phyloP scores from a whole-genome alignment of 352 stramenopile species.

The Pythium utonaiense region DNA sequence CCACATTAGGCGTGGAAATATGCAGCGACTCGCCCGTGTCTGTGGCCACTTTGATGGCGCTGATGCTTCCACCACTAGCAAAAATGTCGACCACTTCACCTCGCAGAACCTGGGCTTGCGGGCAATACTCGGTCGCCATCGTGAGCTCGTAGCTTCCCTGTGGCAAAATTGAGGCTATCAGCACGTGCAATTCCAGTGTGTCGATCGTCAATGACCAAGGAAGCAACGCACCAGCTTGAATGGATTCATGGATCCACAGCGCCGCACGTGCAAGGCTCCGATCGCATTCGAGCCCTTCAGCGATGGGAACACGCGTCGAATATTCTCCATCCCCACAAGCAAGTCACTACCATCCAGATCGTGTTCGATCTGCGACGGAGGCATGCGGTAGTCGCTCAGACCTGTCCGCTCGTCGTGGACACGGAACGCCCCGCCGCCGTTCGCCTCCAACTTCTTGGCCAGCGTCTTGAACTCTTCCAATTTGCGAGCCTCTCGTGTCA shows the following conservation, averaged over 20 bases:
- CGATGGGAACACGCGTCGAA: conserved; percentile 51
- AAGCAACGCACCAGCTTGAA: conserved; percentile 55
- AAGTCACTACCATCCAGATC: conserved; percentile 64
- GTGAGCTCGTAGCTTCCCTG: conserved; percentile 57
- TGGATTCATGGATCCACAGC: conserved; percentile 65
- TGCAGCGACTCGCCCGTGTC: conserved; percentile 49
- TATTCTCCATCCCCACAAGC: conserved; percentile 60
- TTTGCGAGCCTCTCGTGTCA: conserved; percentile 49
- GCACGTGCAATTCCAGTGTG: no score
- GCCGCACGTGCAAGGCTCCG: conserved; percentile 61
- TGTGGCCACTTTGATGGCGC: conserved; percentile 48
- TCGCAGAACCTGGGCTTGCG: conserved; percentile 46
- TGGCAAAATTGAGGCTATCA: no score
- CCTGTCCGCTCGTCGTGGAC: conserved; percentile 38
- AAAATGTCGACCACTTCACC: conserved; percentile 65
- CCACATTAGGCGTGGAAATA: conserved; percentile 58
- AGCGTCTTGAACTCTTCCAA: conserved; percentile 46
- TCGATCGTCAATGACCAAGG: no score
- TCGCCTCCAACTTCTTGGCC: conserved; percentile 40
- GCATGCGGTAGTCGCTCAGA: conserved; percentile 45
- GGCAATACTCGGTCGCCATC: conserved; percentile 62
- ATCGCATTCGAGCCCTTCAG: conserved; percentile 54
- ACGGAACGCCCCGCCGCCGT: conserved; percentile 50
- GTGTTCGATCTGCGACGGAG: conserved; percentile 43
- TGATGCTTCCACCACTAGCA: conserved; percentile 43